Base-by-base conservation (phyloP, 1,139 yeast genomes). In the Scheffersomyces stambukii region DNA sequence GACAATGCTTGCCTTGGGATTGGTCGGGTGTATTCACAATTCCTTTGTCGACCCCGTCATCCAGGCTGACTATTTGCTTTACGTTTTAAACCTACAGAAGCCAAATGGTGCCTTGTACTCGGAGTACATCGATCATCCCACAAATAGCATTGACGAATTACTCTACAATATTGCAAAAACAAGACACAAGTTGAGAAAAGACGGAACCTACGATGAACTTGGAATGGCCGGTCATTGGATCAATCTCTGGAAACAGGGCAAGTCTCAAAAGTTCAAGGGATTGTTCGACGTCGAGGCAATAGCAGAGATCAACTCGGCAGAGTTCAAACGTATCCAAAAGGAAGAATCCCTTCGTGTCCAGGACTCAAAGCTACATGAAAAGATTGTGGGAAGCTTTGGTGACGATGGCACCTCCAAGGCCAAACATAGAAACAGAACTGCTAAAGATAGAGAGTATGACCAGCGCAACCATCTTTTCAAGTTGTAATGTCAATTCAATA, bases 61-160 rank as follows among this genome's bases (percentile, higher is more conserved):
- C 26, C 84, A 83, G 37, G 95, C 96, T 0, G 98, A 91, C 49
- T 91, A 81, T 52, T 57, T 91, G 23, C 62, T 91, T 16, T 91
- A 68, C 46, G 60, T 83, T 17, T 60, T 89, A 53, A 91, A 91
- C 52, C 54, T 79, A 16, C 83, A 76, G 39, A 74, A 70, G 32
- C 64, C 72, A 8, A 48, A 57, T 5, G 77, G 78, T 0, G 38
- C 47, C 6, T 54, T 54, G 31, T 77, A 72, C 46, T 54, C 56
- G 2, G 69, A 64, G 29, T 79, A 68, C 43, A 55, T 73, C 39
- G 50, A 60, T 12, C 63, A 64, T 21, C 95, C 95, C 2, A 86
- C 96, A 0, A 89, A 91, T 50, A 75, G 80, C 38, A 64, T 89
- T 6, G 68, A 76, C 32, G 75, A 69, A 33, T 62, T 91, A 11